Evolutionary conservation across 106 monocot species (phyloP).

Genomic region (Dioscorea alata): DNA sequence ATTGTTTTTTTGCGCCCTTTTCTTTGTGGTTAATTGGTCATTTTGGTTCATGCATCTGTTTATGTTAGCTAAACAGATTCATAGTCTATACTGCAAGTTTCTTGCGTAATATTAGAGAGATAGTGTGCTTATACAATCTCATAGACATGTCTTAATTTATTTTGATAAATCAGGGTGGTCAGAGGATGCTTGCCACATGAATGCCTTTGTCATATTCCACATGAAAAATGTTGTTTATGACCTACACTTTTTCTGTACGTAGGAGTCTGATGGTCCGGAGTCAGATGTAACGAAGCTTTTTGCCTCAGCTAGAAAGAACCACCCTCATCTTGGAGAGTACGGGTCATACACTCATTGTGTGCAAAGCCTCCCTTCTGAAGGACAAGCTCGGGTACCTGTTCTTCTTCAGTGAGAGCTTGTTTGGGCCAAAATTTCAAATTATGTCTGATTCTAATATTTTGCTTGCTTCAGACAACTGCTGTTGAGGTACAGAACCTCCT

Average conservation of each 20-base stretch:
- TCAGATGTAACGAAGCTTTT: conserved; percentile 78
- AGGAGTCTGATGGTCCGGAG: conserved; percentile 90
- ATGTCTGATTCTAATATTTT: neutral
- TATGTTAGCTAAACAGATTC: too few relatives aligned
- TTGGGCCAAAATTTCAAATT: neutral
- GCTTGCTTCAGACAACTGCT: conserved; percentile 53
- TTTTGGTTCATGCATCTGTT: too few relatives aligned
- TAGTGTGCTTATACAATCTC: too few relatives aligned
- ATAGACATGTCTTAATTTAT: too few relatives aligned
- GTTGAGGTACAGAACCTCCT: conserved; percentile 82
- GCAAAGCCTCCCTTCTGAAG: conserved; percentile 71
- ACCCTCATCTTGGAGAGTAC: conserved; percentile 41
- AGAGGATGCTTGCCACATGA: too few relatives aligned
- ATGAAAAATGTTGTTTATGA: neutral
- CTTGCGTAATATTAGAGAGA: too few relatives aligned
- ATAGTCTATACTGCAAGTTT: too few relatives aligned
- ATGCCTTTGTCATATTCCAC: too few relatives aligned
- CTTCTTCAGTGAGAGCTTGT: neutral
- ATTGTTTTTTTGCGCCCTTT: too few relatives aligned
- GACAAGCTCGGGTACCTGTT: conserved; percentile 58
- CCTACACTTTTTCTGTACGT: neutral
- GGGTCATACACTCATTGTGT: conserved; percentile 59
- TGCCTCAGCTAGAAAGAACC: conserved; percentile 56
- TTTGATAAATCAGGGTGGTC: too few relatives aligned
- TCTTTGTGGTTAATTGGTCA: too few relatives aligned